Percentiles rank a stretch among this genome's conserved stretches.
These are phyloP conservation scores for Hypericum perforatum DNA, from an alignment of 345 rosid genomes.

Conservation along the genomic window DNA sequence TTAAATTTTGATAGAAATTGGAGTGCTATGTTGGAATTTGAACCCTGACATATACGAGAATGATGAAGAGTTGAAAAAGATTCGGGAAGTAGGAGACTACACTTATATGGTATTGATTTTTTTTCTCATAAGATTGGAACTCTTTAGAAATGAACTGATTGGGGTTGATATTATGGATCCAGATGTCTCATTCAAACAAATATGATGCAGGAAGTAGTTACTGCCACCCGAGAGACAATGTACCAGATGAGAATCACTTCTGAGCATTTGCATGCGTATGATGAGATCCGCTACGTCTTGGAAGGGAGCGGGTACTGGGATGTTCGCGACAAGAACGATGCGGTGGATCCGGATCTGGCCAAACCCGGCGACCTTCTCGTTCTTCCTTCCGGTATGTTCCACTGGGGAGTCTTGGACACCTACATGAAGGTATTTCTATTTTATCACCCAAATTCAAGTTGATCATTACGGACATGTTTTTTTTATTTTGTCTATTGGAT, in stretches of 20 bases:
- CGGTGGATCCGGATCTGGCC: slow-evolving; percentile 72
- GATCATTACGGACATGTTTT: too few species aligned
- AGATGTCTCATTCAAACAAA: too few species aligned
- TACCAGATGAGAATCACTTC: slow-evolving; percentile 65
- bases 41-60: slow-evolving; percentile 62
- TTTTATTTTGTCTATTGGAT: too few species aligned
- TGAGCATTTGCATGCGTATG: slow-evolving; percentile 80
- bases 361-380: slow-evolving; percentile 69
- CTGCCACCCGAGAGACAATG: slow-evolving; percentile 70
- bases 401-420: slow-evolving; percentile 79
- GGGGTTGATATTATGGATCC: too few species aligned
- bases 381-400: slow-evolving; percentile 78
- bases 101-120: slow-evolving; percentile 54
- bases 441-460: too few species aligned
- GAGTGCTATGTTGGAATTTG: slow-evolving; percentile 73
- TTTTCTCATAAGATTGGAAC: neutral
- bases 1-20: slow-evolving; percentile 47
- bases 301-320: slow-evolving; percentile 85
- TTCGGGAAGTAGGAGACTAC: slow-evolving; percentile 71
- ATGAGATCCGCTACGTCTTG: slow-evolving; percentile 83
- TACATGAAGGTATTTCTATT: slow-evolving; percentile 76
- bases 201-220: slow-evolving; percentile 54
- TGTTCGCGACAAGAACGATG: slow-evolving; percentile 67
- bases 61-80: slow-evolving; percentile 47
- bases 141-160: too few species aligned